These are phyloP conservation scores for Colletotrichum truncatum DNA, from an alignment of 2,329 filamentous ascomycete genomes.

Conservation along the genomic window DNA sequence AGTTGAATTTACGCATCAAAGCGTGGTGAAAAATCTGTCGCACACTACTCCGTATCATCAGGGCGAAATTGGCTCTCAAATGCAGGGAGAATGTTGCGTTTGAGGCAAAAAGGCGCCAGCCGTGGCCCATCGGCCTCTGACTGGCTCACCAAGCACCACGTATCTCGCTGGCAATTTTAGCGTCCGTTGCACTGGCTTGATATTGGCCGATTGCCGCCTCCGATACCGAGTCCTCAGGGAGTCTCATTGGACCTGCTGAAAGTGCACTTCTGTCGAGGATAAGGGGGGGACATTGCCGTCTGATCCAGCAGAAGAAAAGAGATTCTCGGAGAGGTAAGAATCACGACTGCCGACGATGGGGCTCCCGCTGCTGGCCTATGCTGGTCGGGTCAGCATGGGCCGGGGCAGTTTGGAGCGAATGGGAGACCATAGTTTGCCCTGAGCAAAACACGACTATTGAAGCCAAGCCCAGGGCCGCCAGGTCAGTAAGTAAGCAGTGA, in stretches of 20 bases:
- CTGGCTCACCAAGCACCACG: conserved; percentile 2
- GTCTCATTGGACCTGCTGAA: background rate
- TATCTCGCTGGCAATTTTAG: conserved; percentile 2
- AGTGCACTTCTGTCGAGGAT: conserved; percentile 7
- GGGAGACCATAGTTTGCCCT: background rate
- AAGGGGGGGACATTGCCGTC: conserved; percentile 15
- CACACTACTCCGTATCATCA: background rate
- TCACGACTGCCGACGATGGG: background rate
- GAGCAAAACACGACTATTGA: background rate
- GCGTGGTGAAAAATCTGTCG: background rate
- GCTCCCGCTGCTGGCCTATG: background rate
- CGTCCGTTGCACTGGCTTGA: conserved; percentile 17
- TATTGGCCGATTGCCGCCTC: conserved; percentile 12
- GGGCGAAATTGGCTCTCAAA: background rate
- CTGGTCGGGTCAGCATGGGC: conserved; percentile 3
- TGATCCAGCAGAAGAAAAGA: background rate
- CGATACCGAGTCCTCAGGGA: background rate
- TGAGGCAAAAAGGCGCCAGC: conserved; percentile 3
- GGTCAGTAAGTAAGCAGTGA: background rate
- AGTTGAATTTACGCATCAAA: background rate
- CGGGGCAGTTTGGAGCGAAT: background rate
- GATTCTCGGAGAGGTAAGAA: background rate
- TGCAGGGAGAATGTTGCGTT: conserved; percentile 22
- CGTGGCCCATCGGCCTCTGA: background rate
- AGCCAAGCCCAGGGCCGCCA: background rate